These are phyloP conservation scores for Zoysia matrella DNA, from an alignment of 202 grass and related monocot genomes.

Conservation along the genomic window DNA sequence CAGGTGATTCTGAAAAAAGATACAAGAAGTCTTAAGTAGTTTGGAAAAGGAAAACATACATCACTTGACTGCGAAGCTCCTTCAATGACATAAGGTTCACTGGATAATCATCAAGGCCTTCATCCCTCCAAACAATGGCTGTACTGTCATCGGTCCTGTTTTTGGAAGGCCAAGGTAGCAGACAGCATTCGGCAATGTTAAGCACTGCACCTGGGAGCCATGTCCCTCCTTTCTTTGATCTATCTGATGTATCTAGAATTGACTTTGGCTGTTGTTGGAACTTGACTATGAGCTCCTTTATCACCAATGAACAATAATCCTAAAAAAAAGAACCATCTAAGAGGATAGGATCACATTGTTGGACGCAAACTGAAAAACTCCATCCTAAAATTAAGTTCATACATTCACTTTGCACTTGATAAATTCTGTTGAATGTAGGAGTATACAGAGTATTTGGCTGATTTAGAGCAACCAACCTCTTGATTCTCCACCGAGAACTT, in stretches of 20 bases:
- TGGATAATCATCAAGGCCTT: conserved; percentile 71
- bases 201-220: conserved; percentile 78
- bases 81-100: conserved; percentile 80
- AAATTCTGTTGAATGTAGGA: background rate
- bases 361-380: background rate
- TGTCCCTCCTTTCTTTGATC: conserved; percentile 66
- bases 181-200: conserved; percentile 94
- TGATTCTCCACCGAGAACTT: conserved; percentile 66
- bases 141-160: conserved; percentile 81
- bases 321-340: conserved; percentile 29
- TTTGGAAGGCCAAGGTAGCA: conserved; percentile 61
- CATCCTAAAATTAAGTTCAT: background rate
- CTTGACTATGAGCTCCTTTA: conserved; percentile 68
- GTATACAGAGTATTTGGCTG: background rate
- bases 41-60: conserved; percentile 50
- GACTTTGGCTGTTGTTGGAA: conserved; percentile 66
- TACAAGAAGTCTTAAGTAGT: background rate
- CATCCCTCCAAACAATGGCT: conserved; percentile 89
- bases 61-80: conserved; percentile 79
- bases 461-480: conserved; percentile 58
- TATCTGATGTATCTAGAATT: conserved; percentile 67
- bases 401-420: background rate
- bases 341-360: conserved; percentile 13
- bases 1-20: background rate
- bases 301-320: conserved; percentile 76